Base-by-base conservation (phyloP, 2,329 filamentous ascomycete species). In the Calycina marina region DNA sequence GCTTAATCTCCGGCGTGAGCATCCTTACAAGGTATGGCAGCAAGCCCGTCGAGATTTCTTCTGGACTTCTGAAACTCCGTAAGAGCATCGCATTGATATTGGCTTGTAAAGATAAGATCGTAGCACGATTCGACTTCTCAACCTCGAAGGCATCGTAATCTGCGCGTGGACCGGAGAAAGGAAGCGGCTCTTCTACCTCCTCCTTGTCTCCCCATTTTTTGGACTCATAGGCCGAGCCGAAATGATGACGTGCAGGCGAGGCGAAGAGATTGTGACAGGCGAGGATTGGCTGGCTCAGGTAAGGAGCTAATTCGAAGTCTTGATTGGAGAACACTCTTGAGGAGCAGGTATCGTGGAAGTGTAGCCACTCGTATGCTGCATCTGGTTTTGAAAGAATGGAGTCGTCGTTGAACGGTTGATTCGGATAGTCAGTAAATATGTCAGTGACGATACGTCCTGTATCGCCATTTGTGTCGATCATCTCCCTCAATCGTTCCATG, bases 201-300 rank as follows among this genome's bases (percentile, higher is more conserved):
- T 57, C 52, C 12, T 49, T 50, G 22, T 53, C 49, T 14, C 52
- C 52, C 22, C 52, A 60, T 9, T 68, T 65, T n/a, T 63, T 62
- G 5, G 52, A 56, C 9, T 60, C 59, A 14, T 60, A 62, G 53
- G 62, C 61, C 38, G 54, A 58, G 13, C 55, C 59, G 30, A 54
- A 50, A 31, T 51, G 47, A 28, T 47, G 41, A 56, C 49, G 46
- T 63, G 63, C 34, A 65, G 65, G 72, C 0, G 81, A 78, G 3
- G 86, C 82, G 50, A 98, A 98, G 9, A 98, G 67, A 49, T 83
- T 67, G 52, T 98, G 92, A 50, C 93, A 94, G 3, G 83, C 90
- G 2, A 96, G 68, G 11, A 90, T 69, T 0, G 88, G 77, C 44
- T 90, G 81, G 47, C 77, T 82, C 30, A 96, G 69, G 53, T 98